Percentiles rank a stretch among this genome's conserved stretches.
These are phyloP conservation scores for Alternaria gansuensis DNA, from an alignment of 2,329 filamentous ascomycete species.

Conservation along the genomic window DNA sequence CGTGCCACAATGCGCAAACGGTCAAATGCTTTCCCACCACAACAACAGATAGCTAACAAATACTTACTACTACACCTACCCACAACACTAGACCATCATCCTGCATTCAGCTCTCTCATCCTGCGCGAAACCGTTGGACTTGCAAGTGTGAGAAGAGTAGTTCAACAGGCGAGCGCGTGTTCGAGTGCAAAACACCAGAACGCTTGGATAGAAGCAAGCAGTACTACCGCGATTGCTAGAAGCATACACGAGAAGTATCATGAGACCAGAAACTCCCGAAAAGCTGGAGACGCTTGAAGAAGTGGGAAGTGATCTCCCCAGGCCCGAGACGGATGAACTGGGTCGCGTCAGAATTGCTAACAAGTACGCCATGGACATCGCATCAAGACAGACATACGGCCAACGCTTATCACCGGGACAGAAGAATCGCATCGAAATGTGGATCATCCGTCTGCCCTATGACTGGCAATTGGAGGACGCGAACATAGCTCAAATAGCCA, in stretches of 20 bases:
- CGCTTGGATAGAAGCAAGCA: too few species aligned
- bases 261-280: not conserved
- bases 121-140: not conserved
- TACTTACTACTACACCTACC: not conserved
- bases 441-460: slow-evolving; percentile 1
- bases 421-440: not conserved
- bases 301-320: not conserved
- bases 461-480: not conserved
- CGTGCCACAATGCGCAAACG: not conserved
- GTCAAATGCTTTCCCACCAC: not conserved
- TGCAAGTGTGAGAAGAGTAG: not conserved
- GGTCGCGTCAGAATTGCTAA: not conserved
- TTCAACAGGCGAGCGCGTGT: too few species aligned
- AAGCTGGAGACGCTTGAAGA: not conserved
- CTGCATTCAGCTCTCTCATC: not conserved
- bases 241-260: not conserved
- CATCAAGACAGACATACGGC: not conserved
- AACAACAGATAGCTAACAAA: not conserved
- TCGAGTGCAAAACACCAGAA: too few species aligned
- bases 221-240: too few species aligned
- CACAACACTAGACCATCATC: too few species aligned
- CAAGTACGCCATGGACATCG: not conserved
- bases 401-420: not conserved
- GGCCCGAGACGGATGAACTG: not conserved
- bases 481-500: not conserved